Evolutionary conservation across 768 basidiomycete species (phyloP).

Genomic region (Hydnomerulius pinastri): DNA sequence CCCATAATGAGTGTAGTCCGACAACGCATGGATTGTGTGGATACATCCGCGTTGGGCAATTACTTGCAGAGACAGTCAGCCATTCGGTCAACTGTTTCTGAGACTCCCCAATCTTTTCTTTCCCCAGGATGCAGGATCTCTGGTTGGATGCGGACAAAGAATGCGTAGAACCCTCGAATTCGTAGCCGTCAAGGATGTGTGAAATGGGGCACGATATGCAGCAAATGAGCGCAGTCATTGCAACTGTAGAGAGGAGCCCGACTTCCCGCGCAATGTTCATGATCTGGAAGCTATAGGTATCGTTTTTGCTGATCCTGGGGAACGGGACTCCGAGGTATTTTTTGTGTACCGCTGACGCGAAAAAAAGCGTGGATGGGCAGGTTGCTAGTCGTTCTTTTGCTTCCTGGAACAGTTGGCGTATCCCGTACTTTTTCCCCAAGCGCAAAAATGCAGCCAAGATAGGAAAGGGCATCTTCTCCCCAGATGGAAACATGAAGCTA

Average conservation of each 20-base stretch:
- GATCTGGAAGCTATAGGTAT: slow-evolving; percentile 13
- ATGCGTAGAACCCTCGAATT: not conserved
- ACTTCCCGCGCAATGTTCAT: slow-evolving; percentile 17
- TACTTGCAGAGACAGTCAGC: not conserved
- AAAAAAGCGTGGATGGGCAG: not conserved
- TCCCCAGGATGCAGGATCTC: slow-evolving; percentile 2
- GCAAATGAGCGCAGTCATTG: slow-evolving; percentile 3
- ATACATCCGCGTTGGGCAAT: not conserved
- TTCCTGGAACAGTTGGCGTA: slow-evolving; percentile 13
- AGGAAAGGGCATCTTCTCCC: slow-evolving; percentile 10
- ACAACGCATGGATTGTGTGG: not conserved
- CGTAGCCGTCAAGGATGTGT: slow-evolving; percentile 12
- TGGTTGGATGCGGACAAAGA: not conserved
- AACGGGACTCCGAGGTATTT: not conserved
- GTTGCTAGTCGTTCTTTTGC: slow-evolving; percentile 6
- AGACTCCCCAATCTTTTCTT: not conserved
- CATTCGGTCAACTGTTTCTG: not conserved
- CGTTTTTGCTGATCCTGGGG: slow-evolving; percentile 5
- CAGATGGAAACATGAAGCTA: slow-evolving; percentile 9
- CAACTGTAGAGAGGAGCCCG: slow-evolving; percentile 1
- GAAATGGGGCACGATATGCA: slow-evolving; percentile 8
- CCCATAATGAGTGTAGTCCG: not conserved
- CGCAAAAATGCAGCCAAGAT: slow-evolving; percentile 12
- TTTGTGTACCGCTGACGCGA: not conserved
- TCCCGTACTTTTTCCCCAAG: slow-evolving; percentile 16